A percentile compares a stretch with the other conserved stretches of the same genome.
phyloP scores from a whole-genome alignment of 1,284 basidiomycete genomes.

The Boletus subluridellus region DNA sequence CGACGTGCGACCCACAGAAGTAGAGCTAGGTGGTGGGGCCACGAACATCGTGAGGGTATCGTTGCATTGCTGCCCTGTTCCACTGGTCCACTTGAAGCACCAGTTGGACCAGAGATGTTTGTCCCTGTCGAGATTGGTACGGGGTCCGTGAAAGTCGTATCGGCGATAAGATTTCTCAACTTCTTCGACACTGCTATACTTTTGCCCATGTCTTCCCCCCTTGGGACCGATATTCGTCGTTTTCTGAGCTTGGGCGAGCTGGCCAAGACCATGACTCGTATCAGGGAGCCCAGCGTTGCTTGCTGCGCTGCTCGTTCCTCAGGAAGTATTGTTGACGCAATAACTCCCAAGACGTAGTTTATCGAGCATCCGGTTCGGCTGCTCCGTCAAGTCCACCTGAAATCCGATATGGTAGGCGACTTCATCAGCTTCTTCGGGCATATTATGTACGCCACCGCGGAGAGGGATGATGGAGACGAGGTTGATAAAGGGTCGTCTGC shows the following conservation, averaged over 20 bases:
- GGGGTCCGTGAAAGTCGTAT: slow-evolving; percentile 38
- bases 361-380: slow-evolving; percentile 79
- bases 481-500: slow-evolving; percentile 84
- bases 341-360: slow-evolving; percentile 76
- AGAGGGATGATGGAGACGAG: slow-evolving; percentile 84
- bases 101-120: slow-evolving; percentile 29
- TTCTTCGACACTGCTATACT: slow-evolving; percentile 40
- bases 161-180: slow-evolving; percentile 40
- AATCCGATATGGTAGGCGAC: slow-evolving; percentile 90
- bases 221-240: slow-evolving; percentile 23
- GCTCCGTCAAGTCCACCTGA: slow-evolving; percentile 84
- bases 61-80: slow-evolving; percentile 14
- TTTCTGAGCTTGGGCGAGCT: slow-evolving; percentile 16
- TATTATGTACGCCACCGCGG: slow-evolving; percentile 55
- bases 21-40: slow-evolving; percentile 5
- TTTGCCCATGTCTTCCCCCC: slow-evolving; percentile 36
- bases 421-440: slow-evolving; percentile 49
- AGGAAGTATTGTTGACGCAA: slow-evolving; percentile 49
- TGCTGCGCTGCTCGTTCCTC: not conserved
- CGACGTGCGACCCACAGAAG: slow-evolving; percentile 16
- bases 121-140: slow-evolving; percentile 36
- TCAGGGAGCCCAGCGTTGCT: not conserved
- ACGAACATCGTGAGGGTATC: slow-evolving; percentile 22
- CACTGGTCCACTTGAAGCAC: too few relatives aligned
- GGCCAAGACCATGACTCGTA: slow-evolving; percentile 7